Percentiles rank a stretch among this genome's conserved stretches.
These are phyloP conservation scores for Naganishia liquefaciens DNA, from an alignment of 1,284 basidiomycete genomes.

Conservation along the genomic window DNA sequence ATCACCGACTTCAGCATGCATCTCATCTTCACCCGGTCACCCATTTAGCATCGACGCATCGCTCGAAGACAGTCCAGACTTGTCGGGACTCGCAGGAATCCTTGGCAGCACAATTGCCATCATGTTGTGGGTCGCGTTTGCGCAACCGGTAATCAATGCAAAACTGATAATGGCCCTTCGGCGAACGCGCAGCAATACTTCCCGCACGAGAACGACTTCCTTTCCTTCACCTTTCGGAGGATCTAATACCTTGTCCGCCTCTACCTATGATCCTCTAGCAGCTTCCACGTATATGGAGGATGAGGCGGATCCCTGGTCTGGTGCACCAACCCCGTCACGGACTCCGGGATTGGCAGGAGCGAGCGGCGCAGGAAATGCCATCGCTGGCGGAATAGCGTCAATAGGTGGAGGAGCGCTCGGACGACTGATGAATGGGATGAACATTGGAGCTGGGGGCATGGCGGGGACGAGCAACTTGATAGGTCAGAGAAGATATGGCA, in stretches of 20 bases:
- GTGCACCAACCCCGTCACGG: constrained; percentile 71
- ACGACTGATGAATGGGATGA: constrained; percentile 8
- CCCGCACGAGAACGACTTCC: constrained; percentile 28
- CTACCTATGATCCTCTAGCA: constrained; percentile 60
- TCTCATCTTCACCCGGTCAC: neutral
- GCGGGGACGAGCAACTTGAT: neutral
- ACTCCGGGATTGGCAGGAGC: constrained; percentile 56
- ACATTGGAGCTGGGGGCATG: neutral
- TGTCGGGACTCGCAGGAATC: neutral
- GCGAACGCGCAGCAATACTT: constrained; percentile 30
- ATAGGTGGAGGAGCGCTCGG: constrained; percentile 7
- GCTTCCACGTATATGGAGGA: constrained; percentile 65
- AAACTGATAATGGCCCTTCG: neutral
- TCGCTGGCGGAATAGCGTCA: constrained; percentile 19
- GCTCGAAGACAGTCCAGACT: neutral
- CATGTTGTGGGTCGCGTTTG: constrained; percentile 31
- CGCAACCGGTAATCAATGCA: neutral
- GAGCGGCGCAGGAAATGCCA: neutral
- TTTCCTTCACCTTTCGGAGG: constrained; percentile 29
- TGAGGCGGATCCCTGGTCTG: constrained; percentile 83
- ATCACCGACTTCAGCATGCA: neutral
- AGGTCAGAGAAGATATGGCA: neutral
- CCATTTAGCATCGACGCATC: neutral
- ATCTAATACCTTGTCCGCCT: constrained; percentile 22
- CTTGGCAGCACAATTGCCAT: neutral